Percentiles rank a stretch among this genome's conserved stretches.
Evolutionary conservation across 306 rosid species (phyloP).

Genomic region (Cicer pinnatifidum): DNA sequence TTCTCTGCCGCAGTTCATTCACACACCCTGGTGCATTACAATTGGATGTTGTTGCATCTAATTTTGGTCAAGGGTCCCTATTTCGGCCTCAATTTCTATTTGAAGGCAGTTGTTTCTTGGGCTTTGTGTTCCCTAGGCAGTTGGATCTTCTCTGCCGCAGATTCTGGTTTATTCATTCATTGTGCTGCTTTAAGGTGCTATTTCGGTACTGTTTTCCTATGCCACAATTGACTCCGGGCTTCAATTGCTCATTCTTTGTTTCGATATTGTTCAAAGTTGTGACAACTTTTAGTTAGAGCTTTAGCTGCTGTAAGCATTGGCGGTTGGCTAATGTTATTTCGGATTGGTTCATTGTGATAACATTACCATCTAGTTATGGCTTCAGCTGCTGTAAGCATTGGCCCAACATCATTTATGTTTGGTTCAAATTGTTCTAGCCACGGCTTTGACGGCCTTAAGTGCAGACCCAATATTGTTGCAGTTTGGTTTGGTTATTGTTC

Average conservation of each 20-base stretch:
- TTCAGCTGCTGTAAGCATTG: not conserved
- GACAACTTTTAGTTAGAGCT: not conserved
- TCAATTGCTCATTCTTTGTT: not conserved
- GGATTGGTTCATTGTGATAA: not conserved
- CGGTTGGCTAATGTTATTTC: not conserved
- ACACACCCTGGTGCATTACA: not conserved
- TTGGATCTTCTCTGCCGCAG: not conserved
- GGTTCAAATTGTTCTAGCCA: not conserved
- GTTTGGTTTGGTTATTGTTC: slow-evolving; percentile 4
- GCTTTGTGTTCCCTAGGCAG: not conserved
- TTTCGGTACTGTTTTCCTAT: not conserved
- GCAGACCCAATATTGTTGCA: not conserved
- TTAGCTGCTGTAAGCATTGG: not conserved
- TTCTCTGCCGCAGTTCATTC: not conserved
- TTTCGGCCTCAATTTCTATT: not conserved
- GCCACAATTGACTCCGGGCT: not conserved
- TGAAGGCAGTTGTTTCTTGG: not conserved
- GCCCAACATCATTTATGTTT: not conserved
- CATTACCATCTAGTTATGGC: not conserved
- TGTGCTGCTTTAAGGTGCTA: not conserved
- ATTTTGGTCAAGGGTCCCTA: not conserved
- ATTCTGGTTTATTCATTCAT: not conserved
- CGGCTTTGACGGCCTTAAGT: not conserved
- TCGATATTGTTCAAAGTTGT: not conserved
- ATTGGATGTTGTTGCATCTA: not conserved